Evolutionary conservation across 345 rosid species (phyloP).

Genomic region (Erodium maritimum): DNA sequence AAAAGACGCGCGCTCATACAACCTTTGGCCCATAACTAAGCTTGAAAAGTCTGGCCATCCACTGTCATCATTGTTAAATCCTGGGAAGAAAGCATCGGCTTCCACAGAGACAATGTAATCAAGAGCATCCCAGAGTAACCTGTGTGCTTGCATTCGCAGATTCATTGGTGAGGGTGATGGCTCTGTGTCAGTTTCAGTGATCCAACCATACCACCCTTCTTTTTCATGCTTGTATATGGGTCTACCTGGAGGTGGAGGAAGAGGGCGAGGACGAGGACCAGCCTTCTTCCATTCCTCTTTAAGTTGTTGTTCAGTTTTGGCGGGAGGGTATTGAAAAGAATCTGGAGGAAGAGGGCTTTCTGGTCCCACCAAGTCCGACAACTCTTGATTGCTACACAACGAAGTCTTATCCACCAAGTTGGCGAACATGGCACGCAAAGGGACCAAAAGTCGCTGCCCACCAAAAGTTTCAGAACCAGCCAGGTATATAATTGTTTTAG

Average conservation of each 20-base stretch:
- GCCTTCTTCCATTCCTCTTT: conserved; percentile 84
- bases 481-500: conserved; percentile 71
- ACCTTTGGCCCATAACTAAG: conserved; percentile 94
- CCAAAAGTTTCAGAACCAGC: conserved; percentile 95
- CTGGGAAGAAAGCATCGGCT: conserved; percentile 91
- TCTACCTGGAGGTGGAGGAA: conserved; percentile 97
- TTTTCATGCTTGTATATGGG: conserved; percentile 88
- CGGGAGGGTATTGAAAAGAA: conserved; percentile 29
- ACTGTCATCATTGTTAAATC: conserved; percentile 79
- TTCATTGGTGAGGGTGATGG: conserved; percentile 69
- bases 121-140: conserved; percentile 93
- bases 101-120: conserved; percentile 79
- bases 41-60: conserved; percentile 87
- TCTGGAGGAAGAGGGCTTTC: conserved; percentile 57
- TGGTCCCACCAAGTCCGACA: conserved; percentile 71
- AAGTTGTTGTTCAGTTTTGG: conserved; percentile 53
- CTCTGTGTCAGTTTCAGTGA: conserved; percentile 62
- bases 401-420: conserved; percentile 69
- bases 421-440: conserved; percentile 82
- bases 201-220: conserved; percentile 99
- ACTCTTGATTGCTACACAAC: conserved; percentile 61
- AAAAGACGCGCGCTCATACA: conserved; percentile 74
- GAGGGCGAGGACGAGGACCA: conserved; percentile 97
- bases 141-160: conserved; percentile 79
- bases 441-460: conserved; percentile 84